phyloP scores from a whole-genome alignment of 148 eudicot genomes.

The Cornus controversa region DNA sequence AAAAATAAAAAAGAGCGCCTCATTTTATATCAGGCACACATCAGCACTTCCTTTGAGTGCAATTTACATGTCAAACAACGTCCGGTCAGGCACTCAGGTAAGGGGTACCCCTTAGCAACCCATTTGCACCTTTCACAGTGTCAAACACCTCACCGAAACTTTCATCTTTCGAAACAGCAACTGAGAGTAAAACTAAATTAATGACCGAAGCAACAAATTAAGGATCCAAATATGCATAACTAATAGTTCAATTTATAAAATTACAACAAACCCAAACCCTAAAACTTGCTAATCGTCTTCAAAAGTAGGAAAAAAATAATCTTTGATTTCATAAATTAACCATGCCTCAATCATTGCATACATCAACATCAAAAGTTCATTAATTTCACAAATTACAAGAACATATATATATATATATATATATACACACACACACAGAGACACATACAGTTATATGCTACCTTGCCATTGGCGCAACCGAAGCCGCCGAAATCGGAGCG shows the following conservation, averaged over 20 bases:
- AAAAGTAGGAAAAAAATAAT: neutral
- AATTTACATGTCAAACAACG: no score
- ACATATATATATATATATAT: neutral
- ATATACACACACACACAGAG: neutral
- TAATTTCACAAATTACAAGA: neutral
- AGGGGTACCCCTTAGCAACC: no score
- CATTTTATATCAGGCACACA: no score
- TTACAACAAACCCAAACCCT: neutral
- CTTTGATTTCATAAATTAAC: neutral
- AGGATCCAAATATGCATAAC: neutral
- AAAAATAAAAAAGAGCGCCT: no score
- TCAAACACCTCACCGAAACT: neutral
- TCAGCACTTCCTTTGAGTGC: no score
- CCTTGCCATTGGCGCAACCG: slow-evolving; percentile 78
- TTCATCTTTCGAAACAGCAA: neutral
- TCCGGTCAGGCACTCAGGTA: no score
- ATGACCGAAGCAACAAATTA: no score
- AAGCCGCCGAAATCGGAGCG: slow-evolving; percentile 67
- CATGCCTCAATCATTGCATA: no score
- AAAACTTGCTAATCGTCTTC: neutral
- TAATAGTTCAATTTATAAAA: neutral
- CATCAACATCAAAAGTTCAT: neutral
- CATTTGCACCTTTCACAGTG: neutral
- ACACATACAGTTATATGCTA: slow-evolving; percentile 8
- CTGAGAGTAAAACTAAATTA: neutral